Evolutionary conservation across 371 early-diverging fungal species (phyloP).

Genomic region (Mortierella sp.): DNA sequence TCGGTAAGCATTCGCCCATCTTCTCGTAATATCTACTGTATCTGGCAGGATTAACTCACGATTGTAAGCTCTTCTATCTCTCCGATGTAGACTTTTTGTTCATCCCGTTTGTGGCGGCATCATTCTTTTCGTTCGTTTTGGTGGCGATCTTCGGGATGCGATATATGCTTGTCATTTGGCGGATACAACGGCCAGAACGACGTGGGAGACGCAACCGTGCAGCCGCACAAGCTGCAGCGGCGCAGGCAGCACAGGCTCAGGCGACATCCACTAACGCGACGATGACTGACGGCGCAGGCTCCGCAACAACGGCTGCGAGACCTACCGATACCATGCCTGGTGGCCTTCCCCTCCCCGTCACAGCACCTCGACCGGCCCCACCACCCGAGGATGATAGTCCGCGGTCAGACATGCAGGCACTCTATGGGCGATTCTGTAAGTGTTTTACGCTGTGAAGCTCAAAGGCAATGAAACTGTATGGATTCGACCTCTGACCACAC

Average conservation of each 20-base stretch:
- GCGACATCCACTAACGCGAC: background rate
- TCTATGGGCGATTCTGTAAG: constrained; percentile 74
- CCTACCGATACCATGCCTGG: constrained; percentile 46
- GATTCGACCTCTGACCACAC: background rate
- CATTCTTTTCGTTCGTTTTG: constrained; percentile 79
- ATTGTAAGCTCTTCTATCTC: background rate
- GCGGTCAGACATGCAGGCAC: constrained; percentile 57
- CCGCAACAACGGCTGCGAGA: constrained; percentile 3
- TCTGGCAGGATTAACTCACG: background rate
- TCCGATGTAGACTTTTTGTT: constrained; percentile 64
- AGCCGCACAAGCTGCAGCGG: constrained; percentile 31
- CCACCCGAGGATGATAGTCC: constrained; percentile 43
- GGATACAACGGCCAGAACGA: constrained; percentile 76
- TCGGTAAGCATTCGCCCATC: background rate
- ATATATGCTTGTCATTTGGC: constrained; percentile 79
- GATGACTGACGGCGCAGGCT: background rate
- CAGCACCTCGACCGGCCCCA: constrained; percentile 33
- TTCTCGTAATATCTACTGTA: too few relatives aligned
- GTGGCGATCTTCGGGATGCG: constrained; percentile 82
- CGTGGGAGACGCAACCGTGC: constrained; percentile 37
- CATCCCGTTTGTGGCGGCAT: constrained; percentile 74
- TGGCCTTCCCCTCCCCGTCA: constrained; percentile 48
- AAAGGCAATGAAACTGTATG: background rate
- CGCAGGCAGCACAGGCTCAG: constrained; percentile 19
- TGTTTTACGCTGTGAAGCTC: background rate